phyloP scores from a whole-genome alignment of 2,329 filamentous ascomycete species.

The Alternaria alternata region DNA sequence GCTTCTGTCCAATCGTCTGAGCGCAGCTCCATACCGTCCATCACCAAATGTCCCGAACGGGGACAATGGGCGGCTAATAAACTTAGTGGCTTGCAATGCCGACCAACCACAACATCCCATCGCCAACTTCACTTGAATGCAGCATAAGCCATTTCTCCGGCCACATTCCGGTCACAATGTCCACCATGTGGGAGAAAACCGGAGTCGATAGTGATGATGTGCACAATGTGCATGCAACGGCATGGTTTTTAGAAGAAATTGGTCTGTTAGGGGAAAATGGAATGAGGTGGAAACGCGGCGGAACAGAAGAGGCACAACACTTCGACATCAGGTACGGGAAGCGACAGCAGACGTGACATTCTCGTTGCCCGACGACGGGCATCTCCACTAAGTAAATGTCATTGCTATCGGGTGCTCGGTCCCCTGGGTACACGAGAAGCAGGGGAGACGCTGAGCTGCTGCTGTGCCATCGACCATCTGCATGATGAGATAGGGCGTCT shows the following conservation, averaged over 20 bases:
- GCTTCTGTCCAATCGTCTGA: constrained; percentile 28
- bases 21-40: constrained; percentile 20
- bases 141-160: constrained; percentile 22
- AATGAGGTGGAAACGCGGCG: constrained; percentile 19
- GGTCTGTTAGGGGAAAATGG: constrained; percentile 23
- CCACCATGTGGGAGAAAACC: constrained; percentile 24
- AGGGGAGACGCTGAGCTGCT: constrained; percentile 8
- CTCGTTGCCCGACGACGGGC: neutral
- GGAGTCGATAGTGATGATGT: constrained; percentile 35
- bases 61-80: constrained; percentile 46
- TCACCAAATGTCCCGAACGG: constrained; percentile 42
- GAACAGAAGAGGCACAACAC: constrained; percentile 26
- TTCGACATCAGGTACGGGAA: constrained; percentile 26
- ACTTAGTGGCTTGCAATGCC: constrained; percentile 36
- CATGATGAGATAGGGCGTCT: neutral
- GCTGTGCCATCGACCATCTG: constrained; percentile 6
- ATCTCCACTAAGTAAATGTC: neutral
- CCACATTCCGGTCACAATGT: constrained; percentile 14
- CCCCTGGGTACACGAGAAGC: constrained; percentile 3
- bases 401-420: constrained; percentile 2
- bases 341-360: neutral
- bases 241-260: constrained; percentile 15
- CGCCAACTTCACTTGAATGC: constrained; percentile 15
- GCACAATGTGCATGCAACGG: constrained; percentile 23
- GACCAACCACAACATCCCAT: constrained; percentile 35